A percentile compares a stretch with the other conserved stretches of the same genome.
phyloP scores from a whole-genome alignment of 331 rosid species.

The Arachis monticola region DNA sequence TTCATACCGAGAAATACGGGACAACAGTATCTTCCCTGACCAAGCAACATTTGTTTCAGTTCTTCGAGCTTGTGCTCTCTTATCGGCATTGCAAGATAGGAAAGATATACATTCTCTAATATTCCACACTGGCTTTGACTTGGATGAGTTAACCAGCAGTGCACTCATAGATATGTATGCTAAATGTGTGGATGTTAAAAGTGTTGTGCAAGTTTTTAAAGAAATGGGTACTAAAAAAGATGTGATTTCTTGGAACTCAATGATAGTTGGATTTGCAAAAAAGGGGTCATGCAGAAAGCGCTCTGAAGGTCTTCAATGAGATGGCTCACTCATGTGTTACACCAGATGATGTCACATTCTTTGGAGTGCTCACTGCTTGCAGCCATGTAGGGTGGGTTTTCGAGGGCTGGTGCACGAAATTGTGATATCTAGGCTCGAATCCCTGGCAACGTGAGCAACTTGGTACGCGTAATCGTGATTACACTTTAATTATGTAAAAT shows the following conservation, averaged over 20 bases:
- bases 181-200: constrained; percentile 76
- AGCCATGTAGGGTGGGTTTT: constrained; percentile 81
- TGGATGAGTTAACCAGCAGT: constrained; percentile 75
- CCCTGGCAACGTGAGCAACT: too few relatives aligned
- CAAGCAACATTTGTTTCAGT: constrained; percentile 91
- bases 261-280: constrained; percentile 90
- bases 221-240: constrained; percentile 65
- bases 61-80: constrained; percentile 72
- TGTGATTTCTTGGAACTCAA: constrained; percentile 92
- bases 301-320: constrained; percentile 64
- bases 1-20: constrained; percentile 65
- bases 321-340: constrained; percentile 54
- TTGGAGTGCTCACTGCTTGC: constrained; percentile 93
- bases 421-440: too few relatives aligned
- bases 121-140: constrained; percentile 70
- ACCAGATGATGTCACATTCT: constrained; percentile 89
- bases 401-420: not conserved
- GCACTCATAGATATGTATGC: constrained; percentile 94
- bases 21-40: constrained; percentile 65
- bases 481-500: too few relatives aligned
- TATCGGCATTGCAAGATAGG: constrained; percentile 68
- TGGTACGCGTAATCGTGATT: too few relatives aligned
- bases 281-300: constrained; percentile 76
- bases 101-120: constrained; percentile 69
- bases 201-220: constrained; percentile 66